Conservation (phyloP, 805 yeast species). For the Yarrowia deformans region DNA sequence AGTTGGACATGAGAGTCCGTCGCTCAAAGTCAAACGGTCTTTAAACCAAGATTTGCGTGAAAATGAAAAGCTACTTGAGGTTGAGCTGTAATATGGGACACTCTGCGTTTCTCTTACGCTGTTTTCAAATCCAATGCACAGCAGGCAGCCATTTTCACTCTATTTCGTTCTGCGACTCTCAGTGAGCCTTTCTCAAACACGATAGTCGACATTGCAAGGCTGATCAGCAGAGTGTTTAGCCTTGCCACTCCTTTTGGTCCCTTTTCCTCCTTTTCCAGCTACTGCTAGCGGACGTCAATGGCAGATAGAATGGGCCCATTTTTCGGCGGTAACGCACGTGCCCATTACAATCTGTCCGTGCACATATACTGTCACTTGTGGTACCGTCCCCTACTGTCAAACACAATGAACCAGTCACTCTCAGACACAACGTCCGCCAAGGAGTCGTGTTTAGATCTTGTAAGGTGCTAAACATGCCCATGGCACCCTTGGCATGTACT, state of each 20-base stretch:
- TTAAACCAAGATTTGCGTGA: constrained; percentile 29
- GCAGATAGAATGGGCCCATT: too few species aligned
- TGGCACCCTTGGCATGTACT: background rate
- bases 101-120: too few species aligned
- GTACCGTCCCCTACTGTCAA: too few species aligned
- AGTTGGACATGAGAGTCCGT: constrained; percentile 1
- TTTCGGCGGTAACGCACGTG: too few species aligned
- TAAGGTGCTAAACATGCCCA: background rate
- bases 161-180: too few species aligned
- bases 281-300: background rate
- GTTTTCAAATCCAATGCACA: background rate
- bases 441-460: constrained; percentile 1
- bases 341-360: too few species aligned
- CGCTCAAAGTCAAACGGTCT: constrained; percentile 19
- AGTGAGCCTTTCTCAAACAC: too few species aligned
- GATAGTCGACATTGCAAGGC: background rate
- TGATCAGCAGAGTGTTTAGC: constrained; percentile 6
- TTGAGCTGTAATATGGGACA: too few species aligned
- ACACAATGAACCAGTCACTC: too few species aligned
- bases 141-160: constrained; percentile 4
- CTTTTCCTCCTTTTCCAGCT: background rate
- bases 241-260: background rate
- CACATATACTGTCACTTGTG: too few species aligned
- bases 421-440: background rate
- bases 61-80: constrained; percentile 16